Evolutionary conservation across 495 filamentous ascomycete genomes (phyloP), one percentile per base, ranked within the genome.

Genomic region (Aspergillus campestris): DNA sequence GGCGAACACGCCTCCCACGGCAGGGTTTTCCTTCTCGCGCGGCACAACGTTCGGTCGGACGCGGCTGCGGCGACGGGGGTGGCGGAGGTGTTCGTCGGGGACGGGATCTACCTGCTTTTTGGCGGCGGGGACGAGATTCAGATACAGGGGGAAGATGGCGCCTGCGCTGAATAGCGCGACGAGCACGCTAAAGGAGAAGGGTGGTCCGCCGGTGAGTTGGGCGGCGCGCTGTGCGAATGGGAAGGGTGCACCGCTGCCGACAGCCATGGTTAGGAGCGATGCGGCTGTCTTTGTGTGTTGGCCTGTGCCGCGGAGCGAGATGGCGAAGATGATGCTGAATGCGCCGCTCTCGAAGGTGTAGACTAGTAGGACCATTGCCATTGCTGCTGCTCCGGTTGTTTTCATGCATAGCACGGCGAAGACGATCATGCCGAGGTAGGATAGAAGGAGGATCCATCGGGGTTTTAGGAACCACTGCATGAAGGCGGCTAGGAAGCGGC

Each of bases 281-380:
- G 72, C 59, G 7, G 72, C 82, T 7, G 74, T 71, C 51, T 84
- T 85, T 5, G 79, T 82, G 55, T 80, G 71, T 9, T 57, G 61
- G 7, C 75, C 82, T 10, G 80, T 69, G 11, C 82, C 82, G 29
- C 79, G 80, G 5, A 85, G 51, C 3, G 72, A 68, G 30, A 79
- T 71, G 32, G 74, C 77, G 52, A 77, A 85, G 47, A 83, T 77
- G 34, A 78, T 75, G 44, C 79, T 74, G 63, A 82, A 87, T 3
- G 73, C 66, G 31, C 73, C 69, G 42, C 74, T 72, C 63, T 86
- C 75, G 45, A 83, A 82, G 37, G 84, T 73, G 49, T 72, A 78
- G 36, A 81, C 49, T 41, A 84, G 56, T 45, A 80, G 65, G 29
- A 73, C 58, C 60, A 79, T 73, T 7, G 63, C 64, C 24, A 75